Conservation (phyloP, 768 basidiomycete species). For the Cubamyces sp. region DNA sequence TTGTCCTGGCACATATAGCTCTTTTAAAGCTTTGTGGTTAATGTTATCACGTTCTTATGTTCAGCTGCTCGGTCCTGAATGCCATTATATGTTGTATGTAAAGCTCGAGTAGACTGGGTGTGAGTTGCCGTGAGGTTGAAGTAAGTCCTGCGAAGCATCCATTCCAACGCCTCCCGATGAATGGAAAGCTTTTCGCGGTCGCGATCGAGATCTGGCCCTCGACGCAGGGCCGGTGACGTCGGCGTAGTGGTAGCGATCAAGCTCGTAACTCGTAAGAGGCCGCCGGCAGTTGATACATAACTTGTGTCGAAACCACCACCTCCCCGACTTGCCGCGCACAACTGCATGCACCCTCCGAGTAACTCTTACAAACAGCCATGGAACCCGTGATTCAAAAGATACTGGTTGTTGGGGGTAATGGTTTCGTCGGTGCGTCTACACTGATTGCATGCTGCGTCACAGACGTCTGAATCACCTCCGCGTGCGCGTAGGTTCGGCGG, state of each 20-base stretch:
- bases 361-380: conserved; percentile 14
- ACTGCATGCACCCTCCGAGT: background rate
- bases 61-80: background rate
- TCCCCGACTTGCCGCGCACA: background rate
- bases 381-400: conserved; percentile 53
- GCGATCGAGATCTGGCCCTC: conserved; percentile 9
- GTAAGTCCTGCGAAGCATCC: background rate
- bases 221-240: conserved; percentile 8
- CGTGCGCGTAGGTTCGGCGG: conserved; percentile 73
- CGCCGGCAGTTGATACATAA: background rate
- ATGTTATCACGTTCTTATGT: background rate
- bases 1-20: conserved; percentile 22
- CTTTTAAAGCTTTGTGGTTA: background rate
- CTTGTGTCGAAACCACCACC: background rate
- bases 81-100: background rate
- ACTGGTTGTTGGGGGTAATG: conserved; percentile 98
- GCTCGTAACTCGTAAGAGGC: too few species aligned
- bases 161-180: too few species aligned
- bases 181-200: background rate
- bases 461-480: background rate
- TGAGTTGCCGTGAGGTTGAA: background rate
- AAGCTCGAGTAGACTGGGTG: too few species aligned
- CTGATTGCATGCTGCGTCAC: background rate
- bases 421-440: conserved; percentile 80
- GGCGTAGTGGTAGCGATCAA: conserved; percentile 1